phyloP scores from a whole-genome alignment of 768 basidiomycete genomes.

The Phaeotremella skinneri region DNA sequence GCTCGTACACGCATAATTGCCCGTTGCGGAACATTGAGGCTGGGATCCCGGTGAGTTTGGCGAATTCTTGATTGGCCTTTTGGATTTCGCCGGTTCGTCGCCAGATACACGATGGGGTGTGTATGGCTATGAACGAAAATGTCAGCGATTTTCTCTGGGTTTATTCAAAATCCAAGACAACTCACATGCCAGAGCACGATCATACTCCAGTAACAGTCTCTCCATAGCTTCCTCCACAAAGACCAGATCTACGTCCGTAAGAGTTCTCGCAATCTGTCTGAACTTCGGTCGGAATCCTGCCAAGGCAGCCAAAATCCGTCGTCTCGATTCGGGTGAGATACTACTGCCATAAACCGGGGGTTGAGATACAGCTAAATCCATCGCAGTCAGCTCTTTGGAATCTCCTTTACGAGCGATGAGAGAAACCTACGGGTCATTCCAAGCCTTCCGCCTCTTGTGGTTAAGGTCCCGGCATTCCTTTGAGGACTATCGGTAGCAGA shows the following conservation, averaged over 20 bases:
- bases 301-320: conserved; percentile 84
- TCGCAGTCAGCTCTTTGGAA: neutral
- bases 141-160: conserved; percentile 1
- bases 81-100: conserved; percentile 96
- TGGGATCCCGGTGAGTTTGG: conserved; percentile 62
- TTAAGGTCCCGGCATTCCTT: neutral
- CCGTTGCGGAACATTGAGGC: conserved; percentile 70
- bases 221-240: conserved; percentile 99
- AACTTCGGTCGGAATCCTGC: conserved; percentile 54
- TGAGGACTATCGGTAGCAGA: conserved; percentile 31
- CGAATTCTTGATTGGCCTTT: conserved; percentile 95
- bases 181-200: conserved; percentile 61
- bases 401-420: neutral
- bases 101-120: conserved; percentile 96
- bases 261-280: conserved; percentile 49
- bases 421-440: neutral
- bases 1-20: conserved; percentile 90
- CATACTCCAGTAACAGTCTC: conserved; percentile 88
- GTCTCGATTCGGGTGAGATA: conserved; percentile 84
- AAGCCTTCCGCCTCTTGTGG: neutral
- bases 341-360: conserved; percentile 53
- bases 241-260: conserved; percentile 66
- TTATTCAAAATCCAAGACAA: neutral
- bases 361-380: conserved; percentile 15
- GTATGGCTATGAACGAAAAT: conserved; percentile 92